Conservation (phyloP, 352 stramenopile genomes). For the Globisporangium carolinianum region DNA sequence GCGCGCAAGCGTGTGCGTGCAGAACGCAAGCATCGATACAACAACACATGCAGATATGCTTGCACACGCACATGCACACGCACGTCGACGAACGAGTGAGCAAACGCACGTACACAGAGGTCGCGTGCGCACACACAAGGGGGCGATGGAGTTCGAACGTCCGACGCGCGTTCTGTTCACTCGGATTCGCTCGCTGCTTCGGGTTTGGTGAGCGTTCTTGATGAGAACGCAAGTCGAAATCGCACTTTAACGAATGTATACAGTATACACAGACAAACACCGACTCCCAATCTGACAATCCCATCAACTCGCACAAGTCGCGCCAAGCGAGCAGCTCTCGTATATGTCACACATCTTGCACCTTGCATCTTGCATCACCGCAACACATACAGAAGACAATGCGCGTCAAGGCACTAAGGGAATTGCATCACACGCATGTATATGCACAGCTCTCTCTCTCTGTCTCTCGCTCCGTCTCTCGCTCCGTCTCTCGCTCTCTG, state of each 20-base stretch:
- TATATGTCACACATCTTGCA: too few species aligned
- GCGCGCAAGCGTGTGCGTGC: too few species aligned
- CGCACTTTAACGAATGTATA: background rate
- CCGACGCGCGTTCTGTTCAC: background rate
- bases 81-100: background rate
- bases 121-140: too few species aligned
- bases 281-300: too few species aligned
- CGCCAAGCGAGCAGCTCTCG: background rate
- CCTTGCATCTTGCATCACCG: too few species aligned
- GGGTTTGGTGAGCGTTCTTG: background rate
- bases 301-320: background rate
- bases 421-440: too few species aligned
- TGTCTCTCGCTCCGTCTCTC: slow-evolving; percentile 2
- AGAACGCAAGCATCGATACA: too few species aligned
- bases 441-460: slow-evolving; percentile 3
- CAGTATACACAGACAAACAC: background rate
- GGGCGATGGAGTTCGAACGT: too few species aligned
- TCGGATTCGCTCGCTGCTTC: background rate
- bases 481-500: background rate
- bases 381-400: too few species aligned
- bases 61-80: background rate
- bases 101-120: too few species aligned
- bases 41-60: too few species aligned
- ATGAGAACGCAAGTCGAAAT: background rate
- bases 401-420: too few species aligned